Base-by-base conservation (phyloP, 1,284 basidiomycete genomes). In the Peniophora sp. region DNA sequence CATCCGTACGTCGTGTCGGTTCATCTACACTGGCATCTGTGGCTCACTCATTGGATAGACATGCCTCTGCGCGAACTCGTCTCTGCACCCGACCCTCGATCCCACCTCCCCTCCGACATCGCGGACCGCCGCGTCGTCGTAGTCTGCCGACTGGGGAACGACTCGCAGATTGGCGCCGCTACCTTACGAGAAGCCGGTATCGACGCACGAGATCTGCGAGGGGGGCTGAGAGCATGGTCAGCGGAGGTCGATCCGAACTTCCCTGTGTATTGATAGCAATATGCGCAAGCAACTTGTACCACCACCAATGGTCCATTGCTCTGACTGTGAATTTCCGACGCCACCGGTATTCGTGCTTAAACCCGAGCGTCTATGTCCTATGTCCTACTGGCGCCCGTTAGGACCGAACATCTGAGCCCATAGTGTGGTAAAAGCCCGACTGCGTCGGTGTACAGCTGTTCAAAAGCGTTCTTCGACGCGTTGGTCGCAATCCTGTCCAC, bases 61-160 rank as follows among this genome's bases (percentile, higher is more conserved):
- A 64, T 92, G 3, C 87, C 90, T 0, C 69, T 92, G 10, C 66
- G 72, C 24, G 69, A 76, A 27, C 65, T 92, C 0, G 68, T 85
- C 10, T 76, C 27, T 32, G 5, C 27, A 5, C 27, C 78, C 2
- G 66, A 84, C 54, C 88, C 89, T 0, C 55, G 60, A 3, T 55
- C 61, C 69, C 9, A 20, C 53, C 12, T 55, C 62, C 44, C 39
- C 52, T 32, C 52, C 56, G 8, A 61, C 57, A 55, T 55, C 43
- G 41, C 51, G 47, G 53, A 17, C 54, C 27, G 27, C 27, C 27
- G 27, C 27, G 74, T 35, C 62, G 79, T 51, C 75, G 71, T 97
- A 22, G 66, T 97, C 34, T 98, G 95, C 66, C 77, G 92, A 20
- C 72, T 93, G 18, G 95, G 96, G 0, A 98, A 97, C 63, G 96